Percentiles rank a stretch among this genome's conserved stretches.
Conservation (phyloP, 305 asterid species). For the Solanum aculeatissimum region DNA sequence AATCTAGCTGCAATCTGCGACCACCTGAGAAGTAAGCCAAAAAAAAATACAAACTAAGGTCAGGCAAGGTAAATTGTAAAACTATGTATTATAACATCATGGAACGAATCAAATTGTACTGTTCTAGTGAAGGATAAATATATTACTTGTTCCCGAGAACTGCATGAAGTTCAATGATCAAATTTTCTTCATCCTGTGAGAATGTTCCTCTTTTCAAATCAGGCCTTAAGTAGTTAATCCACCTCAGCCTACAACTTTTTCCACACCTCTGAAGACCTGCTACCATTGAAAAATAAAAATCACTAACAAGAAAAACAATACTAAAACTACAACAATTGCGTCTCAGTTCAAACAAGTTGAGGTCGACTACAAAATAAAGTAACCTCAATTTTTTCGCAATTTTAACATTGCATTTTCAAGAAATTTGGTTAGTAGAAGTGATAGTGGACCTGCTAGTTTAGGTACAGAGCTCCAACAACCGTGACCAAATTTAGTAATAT, state of each 20-base stretch:
- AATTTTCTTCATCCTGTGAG: slow-evolving; percentile 64
- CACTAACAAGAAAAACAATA: background rate
- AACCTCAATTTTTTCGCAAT: background rate
- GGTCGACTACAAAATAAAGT: background rate
- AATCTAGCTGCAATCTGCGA: slow-evolving; percentile 87
- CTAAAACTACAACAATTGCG: background rate
- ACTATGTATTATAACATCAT: background rate
- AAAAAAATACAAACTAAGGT: background rate
- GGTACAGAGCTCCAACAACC: slow-evolving; percentile 99
- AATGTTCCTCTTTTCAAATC: slow-evolving; percentile 85
- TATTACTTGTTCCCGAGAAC: slow-evolving; percentile 78
- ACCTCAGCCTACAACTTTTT: slow-evolving; percentile 78
- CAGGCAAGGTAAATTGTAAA: background rate
- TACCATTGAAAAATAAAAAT: background rate
- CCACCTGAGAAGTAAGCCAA: slow-evolving; percentile 34
- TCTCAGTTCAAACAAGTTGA: background rate
- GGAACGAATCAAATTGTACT: background rate
- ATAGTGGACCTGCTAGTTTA: slow-evolving; percentile 51
- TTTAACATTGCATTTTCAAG: background rate
- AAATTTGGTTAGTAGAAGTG: background rate
- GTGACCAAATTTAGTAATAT: slow-evolving; percentile 65
- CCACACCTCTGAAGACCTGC: slow-evolving; percentile 88
- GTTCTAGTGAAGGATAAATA: background rate
- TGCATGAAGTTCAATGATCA: slow-evolving; percentile 76
- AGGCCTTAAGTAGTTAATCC: slow-evolving; percentile 86